Percentiles rank a stretch among this genome's conserved stretches.
Conservation (phyloP, 805 yeast species). For the Lachancea nothofagi region DNA sequence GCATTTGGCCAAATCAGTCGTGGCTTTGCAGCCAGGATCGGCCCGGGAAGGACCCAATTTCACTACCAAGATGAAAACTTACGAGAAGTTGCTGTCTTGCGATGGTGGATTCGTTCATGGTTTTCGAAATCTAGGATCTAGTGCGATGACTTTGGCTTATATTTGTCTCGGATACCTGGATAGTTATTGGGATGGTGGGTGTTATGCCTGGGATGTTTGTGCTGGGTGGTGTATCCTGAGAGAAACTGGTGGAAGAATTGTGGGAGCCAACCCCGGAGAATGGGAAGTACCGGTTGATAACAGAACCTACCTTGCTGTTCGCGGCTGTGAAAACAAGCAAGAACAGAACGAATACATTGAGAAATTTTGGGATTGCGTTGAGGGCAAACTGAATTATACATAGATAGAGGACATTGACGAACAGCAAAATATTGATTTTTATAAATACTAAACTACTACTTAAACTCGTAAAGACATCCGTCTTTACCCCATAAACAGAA, state of each 20-base stretch:
- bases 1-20: slow-evolving; percentile 77
- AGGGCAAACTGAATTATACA: slow-evolving; percentile 43
- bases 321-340: slow-evolving; percentile 38
- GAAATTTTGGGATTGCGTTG: slow-evolving; percentile 47
- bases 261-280: slow-evolving; percentile 47
- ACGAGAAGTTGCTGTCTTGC: slow-evolving; percentile 72
- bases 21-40: slow-evolving; percentile 85
- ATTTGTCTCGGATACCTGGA: slow-evolving; percentile 58
- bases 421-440: no score
- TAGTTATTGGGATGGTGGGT: slow-evolving; percentile 66
- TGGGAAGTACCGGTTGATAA: slow-evolving; percentile 48
- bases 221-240: slow-evolving; percentile 61
- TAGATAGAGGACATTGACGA: no score
- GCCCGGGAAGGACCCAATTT: slow-evolving; percentile 84
- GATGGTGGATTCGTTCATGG: slow-evolving; percentile 91
- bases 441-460: no score
- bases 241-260: slow-evolving; percentile 57
- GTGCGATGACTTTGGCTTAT: slow-evolving; percentile 56
- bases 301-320: slow-evolving; percentile 49
- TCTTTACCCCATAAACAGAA: slow-evolving; percentile 61
- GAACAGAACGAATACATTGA: slow-evolving; percentile 43
- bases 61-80: slow-evolving; percentile 75
- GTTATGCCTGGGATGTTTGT: slow-evolving; percentile 67
- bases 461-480: slow-evolving; percentile 59
- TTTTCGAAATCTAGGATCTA: slow-evolving; percentile 56